Evolutionary conservation across 805 yeast genomes (phyloP), one percentile per base, ranked within the genome.

Genomic region (Naumovozyma castellii): DNA sequence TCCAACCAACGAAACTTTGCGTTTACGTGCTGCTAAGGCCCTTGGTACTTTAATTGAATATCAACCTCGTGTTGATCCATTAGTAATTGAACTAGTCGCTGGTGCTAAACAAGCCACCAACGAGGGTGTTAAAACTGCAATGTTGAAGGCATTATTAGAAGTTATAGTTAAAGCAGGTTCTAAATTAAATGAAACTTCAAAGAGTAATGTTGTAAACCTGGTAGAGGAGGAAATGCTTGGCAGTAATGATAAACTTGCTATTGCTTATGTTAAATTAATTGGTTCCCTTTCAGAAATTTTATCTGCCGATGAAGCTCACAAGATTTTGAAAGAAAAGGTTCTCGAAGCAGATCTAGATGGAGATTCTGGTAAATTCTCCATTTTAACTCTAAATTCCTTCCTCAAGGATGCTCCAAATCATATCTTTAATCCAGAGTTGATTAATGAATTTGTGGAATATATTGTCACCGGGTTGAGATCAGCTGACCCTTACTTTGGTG

Each of bases 51-150:
- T 92, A 56, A 84, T 90, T 53, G 81, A 79, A 54, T 79, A 81
- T 56, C 97, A 88, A 62, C 88, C 97, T 5, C 76, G 97, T 56
- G 88, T 90, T 40, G 98, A 90, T 60, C 95, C 97, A 3, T 72
- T 90, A 41, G 86, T 87, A 5, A 72, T 84, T 32, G 97, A 90
- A 57, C 70, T 88, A 44, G 78, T 87, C 12, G 62, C 76, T 34
- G 92, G 92, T 39, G 84, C 85, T 12, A 80, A 75, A 52, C 68
- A 69, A 42, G 69, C 84, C 16, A 68, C 70, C n/a, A 78, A 76
- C 43, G 64, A 65, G 34, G 90, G 86, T 39, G 87, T 87, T 18
- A 83, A 83, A 50, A 75, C 84, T 9, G 84, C 97, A 0, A 84
- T 88, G 82, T 68, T 87, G 51, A 77, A 77, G 51, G 97, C 94